Evolutionary conservation across 345 rosid genomes (phyloP), one percentile per base, ranked within the genome.

Genomic region (Hypericum perforatum): DNA sequence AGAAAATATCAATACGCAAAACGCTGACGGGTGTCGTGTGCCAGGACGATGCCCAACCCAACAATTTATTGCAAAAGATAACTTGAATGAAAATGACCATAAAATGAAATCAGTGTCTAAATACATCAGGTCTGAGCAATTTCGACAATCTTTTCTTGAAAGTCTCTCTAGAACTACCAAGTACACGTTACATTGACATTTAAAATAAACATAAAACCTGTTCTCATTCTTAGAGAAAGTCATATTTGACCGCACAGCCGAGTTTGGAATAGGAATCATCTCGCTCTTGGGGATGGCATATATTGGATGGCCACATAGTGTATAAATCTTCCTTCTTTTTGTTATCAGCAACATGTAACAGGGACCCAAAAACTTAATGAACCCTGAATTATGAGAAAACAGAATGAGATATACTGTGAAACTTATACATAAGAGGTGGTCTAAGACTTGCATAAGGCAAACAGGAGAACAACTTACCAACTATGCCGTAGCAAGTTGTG

Each of bases 181-280:
- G 78, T 65, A 77, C 85, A 81, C 45, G 62, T 71, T 75, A 85
- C 89, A 78, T 75, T 79, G 85, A 87, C 96, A 85, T 69, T 82
- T 79, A 80, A 74, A 79, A 81, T 77, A 64, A 68, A 85, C 90
- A 76, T 80, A 92, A 80, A 81, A 92, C 98, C 96, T 92, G 79
- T 88, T 92, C 78, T 92, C 98, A 59, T 83, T 75, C 80, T 78
- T 85, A 88, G 95, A 80, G 72, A 73, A 68, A 88, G 82, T 80
- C 89, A 81, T 72, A 81, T 74, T 80, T 70, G 85, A 73, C 56
- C 62, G 91, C 72, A 78, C 78, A 64, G 86, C 59, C 45, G 87
- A 69, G 70, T 81, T 65, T 37, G 87, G 89, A 58, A 92, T 71
- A 12, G 77, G 68, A 64, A 92, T 82, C 65, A 88, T 80, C 76